A percentile compares a stretch with the other conserved stretches of the same genome.
Evolutionary conservation across 1,284 basidiomycete species (phyloP).

Genomic region (Pyrrhoderma lamaoense): DNA sequence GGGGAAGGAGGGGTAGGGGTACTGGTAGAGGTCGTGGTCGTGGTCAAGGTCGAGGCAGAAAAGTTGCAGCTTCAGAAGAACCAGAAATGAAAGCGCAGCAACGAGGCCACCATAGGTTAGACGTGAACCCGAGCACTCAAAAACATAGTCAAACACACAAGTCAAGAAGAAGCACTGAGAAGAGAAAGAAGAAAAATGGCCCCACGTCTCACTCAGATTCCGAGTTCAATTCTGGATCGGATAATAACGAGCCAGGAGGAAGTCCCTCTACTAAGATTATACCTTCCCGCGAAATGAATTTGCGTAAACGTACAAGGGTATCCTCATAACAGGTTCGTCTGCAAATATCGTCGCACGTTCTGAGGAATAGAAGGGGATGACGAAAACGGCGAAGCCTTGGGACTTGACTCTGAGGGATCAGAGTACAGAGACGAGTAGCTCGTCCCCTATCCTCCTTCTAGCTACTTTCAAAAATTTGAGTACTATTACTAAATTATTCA

Average conservation of each 20-base stretch:
- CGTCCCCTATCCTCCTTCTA: too few species aligned
- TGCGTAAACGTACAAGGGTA: slow-evolving; percentile 8
- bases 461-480: too few species aligned
- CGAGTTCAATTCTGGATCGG: slow-evolving; percentile 23
- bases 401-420: slow-evolving; percentile 11
- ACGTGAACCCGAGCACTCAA: too few species aligned
- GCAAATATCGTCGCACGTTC: too few species aligned
- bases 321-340: too few species aligned
- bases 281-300: slow-evolving; percentile 12
- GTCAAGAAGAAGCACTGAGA: not conserved
- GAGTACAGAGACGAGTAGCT: slow-evolving; percentile 14
- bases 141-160: too few species aligned
- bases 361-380: not conserved
- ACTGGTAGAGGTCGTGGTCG: not conserved
- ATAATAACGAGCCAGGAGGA: too few species aligned
- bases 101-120: too few species aligned
- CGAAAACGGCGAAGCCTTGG: not conserved
- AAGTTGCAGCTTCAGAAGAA: not conserved
- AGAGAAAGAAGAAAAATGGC: not conserved
- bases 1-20: not conserved
- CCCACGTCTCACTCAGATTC: slow-evolving; percentile 24
- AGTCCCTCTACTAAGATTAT: not conserved
- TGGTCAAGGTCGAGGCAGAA: not conserved
- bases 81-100: slow-evolving; percentile 8
- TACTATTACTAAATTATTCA: too few species aligned